A percentile compares a stretch with the other conserved stretches of the same genome.
Conservation (phyloP, 257 asterid species). For the Echium plantagineum region DNA sequence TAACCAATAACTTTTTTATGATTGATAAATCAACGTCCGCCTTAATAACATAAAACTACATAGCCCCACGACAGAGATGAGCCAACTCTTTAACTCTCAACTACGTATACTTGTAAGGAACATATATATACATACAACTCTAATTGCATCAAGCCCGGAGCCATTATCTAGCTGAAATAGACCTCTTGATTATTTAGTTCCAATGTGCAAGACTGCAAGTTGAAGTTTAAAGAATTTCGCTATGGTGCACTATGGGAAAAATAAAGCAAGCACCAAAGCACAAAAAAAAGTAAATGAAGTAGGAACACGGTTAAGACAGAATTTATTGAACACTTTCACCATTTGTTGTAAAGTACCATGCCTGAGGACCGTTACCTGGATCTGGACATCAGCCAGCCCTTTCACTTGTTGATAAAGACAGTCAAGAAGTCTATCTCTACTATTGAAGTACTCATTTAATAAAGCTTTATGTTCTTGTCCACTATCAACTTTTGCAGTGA, state of each 20-base stretch:
- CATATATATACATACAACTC: background rate
- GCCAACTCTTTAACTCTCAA: background rate
- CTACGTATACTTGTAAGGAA: background rate
- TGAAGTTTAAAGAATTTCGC: no score
- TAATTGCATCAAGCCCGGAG: background rate
- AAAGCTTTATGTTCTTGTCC: conserved; percentile 61
- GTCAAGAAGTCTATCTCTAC: conserved; percentile 71
- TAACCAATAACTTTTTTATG: background rate
- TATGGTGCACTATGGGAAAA: background rate
- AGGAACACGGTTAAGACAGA: background rate
- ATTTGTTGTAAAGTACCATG: conserved; percentile 1
- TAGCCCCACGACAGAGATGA: background rate
- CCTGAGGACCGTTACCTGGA: conserved; percentile 35
- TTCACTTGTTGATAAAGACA: conserved; percentile 68
- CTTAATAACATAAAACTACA: background rate
- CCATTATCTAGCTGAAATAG: no score
- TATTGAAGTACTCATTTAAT: conserved; percentile 62
- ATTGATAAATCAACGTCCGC: background rate
- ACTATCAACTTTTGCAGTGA: conserved; percentile 69
- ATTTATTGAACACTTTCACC: no score
- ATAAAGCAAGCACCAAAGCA: background rate
- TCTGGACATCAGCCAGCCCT: conserved; percentile 31
- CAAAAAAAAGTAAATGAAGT: background rate
- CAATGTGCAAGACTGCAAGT: no score
- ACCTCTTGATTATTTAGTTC: background rate